Evolutionary conservation across 202 grass and related monocot species (phyloP).

Genomic region (Panicum hallii): DNA sequence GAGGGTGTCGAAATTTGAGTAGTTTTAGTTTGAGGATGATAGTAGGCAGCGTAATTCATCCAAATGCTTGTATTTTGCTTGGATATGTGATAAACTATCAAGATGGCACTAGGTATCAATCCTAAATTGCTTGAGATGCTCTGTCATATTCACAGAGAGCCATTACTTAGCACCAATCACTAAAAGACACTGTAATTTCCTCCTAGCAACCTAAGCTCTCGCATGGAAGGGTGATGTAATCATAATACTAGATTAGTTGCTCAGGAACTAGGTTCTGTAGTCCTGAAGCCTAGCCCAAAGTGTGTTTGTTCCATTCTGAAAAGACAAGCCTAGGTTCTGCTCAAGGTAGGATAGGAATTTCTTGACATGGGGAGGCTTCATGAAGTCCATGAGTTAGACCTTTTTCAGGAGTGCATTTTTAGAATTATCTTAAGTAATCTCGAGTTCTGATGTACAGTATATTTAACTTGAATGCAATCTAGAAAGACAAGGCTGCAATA

Average conservation of each 20-base stretch:
- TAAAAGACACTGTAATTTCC: conserved; percentile 20
- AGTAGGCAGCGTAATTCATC: background rate
- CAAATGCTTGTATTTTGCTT: conserved; percentile 13
- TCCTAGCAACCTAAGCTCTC: background rate
- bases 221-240: background rate
- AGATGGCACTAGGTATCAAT: background rate
- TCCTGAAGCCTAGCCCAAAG: background rate
- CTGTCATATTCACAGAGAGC: conserved; percentile 4
- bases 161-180: background rate
- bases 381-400: background rate
- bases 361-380: background rate
- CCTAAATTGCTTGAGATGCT: background rate
- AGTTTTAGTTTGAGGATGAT: background rate
- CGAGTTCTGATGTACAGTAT: background rate
- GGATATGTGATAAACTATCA: background rate
- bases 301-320: conserved; percentile 5
- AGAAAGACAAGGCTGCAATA: background rate
- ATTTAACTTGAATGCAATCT: background rate
- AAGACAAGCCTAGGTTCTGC: conserved; percentile 1
- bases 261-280: background rate
- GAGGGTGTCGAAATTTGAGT: background rate
- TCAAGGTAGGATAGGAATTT: conserved; percentile 2
- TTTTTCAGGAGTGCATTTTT: conserved; percentile 9
- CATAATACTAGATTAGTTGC: conserved; percentile 8
- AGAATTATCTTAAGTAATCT: background rate